Evolutionary conservation across 2,329 filamentous ascomycete species (phyloP), one percentile per base, ranked within the genome.

Genomic region (Epichloe baconii): DNA sequence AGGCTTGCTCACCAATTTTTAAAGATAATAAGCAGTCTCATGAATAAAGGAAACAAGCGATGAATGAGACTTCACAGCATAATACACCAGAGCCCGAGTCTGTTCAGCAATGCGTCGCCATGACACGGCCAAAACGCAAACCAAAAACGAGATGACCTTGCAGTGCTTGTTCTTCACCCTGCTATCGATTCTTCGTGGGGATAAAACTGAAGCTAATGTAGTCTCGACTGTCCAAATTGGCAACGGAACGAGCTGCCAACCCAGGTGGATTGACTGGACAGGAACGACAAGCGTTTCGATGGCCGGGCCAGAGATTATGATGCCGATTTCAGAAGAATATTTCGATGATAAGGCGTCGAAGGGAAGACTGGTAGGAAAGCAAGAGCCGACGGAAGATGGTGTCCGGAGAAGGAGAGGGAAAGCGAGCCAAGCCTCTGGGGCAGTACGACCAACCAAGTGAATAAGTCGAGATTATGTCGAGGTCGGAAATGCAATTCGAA

Each of bases 1-100:
- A 12, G n/a, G 8, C 12, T 19, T 19, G 14, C n/a, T 36, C 26
- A 46, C 44, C 44, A 11, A 3, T 11, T 31, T 44, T 44, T 36
- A 47, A 55, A 52, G 51, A 46, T 47, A 59, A 59, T 58, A 57
- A 58, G 37, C 42, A 42, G 6, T 21, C 44, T 49, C 43, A 49
- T 37, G 10, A 43, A 17, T 26, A 7, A 19, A 37, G 34, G 31
- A 21, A 41, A 40, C 11, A 53, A 40, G 44, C 23, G 42, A 46
- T 40, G 48, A 23, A 40, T 31, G 34, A 23, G 3, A n/a, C n/a
- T 15, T 50, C 44, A 50, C 44, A 44, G 21, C 47, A 50, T 48
- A 53, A 34, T 48, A 53, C 43, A 41, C 40, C 31, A 45, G 17
- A 31, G 12, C 5, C 12, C 21, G 23, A 41, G 12, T 12, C 44